A percentile compares a stretch with the other conserved stretches of the same genome.
These are phyloP conservation scores for Apiospora saccharicola DNA, from an alignment of 2,329 filamentous ascomycete genomes.

Conservation along the genomic window DNA sequence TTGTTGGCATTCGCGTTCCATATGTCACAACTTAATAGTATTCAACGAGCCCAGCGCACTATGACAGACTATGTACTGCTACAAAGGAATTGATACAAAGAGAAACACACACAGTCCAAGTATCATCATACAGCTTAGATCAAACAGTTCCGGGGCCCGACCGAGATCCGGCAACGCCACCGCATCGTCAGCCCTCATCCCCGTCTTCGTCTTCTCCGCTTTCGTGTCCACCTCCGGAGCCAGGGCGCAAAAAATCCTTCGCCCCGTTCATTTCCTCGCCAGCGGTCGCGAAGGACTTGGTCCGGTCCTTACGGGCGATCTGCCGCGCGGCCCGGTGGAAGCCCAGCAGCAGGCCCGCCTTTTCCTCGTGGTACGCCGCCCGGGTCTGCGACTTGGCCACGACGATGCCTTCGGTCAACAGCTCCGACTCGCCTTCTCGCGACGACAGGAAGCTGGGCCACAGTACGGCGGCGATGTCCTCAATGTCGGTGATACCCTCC, in stretches of 20 bases:
- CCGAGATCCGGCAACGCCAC: neutral
- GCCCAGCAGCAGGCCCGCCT: conserved; percentile 23
- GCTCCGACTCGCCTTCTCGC: conserved; percentile 26
- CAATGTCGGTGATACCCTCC: conserved; percentile 20
- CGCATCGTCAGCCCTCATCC: conserved; percentile 2
- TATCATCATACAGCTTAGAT: conserved; percentile 5
- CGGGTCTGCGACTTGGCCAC: conserved; percentile 26
- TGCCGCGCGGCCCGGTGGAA: conserved; percentile 27
- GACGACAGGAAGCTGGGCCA: conserved; percentile 28
- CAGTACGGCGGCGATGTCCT: conserved; percentile 24
- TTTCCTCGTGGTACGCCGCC: conserved; percentile 27
- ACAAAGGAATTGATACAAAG: neutral
- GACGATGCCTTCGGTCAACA: conserved; percentile 27
- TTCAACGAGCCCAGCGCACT: neutral
- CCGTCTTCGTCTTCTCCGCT: neutral
- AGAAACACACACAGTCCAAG: neutral
- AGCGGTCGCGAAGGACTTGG: conserved; percentile 26
- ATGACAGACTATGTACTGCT: neutral
- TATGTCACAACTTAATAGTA: neutral
- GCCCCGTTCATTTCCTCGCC: conserved; percentile 15
- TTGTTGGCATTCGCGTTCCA: neutral
- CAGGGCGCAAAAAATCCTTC: conserved; percentile 27
- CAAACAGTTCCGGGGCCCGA: neutral
- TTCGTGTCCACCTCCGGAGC: conserved; percentile 6
- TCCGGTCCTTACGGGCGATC: conserved; percentile 25